Base-by-base conservation (phyloP, 2,329 filamentous ascomycete species). In the Aspergillus eucalypticola region DNA sequence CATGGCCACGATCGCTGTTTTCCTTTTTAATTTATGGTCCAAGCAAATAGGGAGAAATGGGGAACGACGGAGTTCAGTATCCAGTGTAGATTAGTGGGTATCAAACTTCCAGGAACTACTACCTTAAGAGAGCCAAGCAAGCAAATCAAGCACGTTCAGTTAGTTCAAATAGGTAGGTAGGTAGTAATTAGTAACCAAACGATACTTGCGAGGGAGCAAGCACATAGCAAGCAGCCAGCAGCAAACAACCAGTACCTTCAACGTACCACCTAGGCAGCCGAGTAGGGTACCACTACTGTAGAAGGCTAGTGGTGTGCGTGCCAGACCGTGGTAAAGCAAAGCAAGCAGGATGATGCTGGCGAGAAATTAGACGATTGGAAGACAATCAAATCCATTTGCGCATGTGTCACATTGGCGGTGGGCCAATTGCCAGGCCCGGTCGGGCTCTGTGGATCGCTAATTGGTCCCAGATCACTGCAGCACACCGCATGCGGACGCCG, bases 401-500 rank as follows among this genome's bases (percentile, higher is more conserved):
- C 52, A 54, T 39, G 52, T 54, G 52, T 54, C 52, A 54, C 52
- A 54, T 54, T 54, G 52, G 39, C 52, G 38, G 39, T 32, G 52
- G 32, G 50, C 50, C 29, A 52, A 52, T 52, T 17, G 17, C 29
- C 50, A 19, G 46, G 23, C 23, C 27, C 46, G 46, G 46, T 49
- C 27, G 46, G 46, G 46, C 15, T 8, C 6, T 10, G 6, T n/a
- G 5, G 23, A 15, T 6, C 6, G 25, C 25, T 19, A 25, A 49
- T 49, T 49, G 46, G 46, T 15, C 46, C 23, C 23, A 17, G 4
- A 41, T 17, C 58, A 52, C 59, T 61, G 52, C 49, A 32, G 67
- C 52, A 66, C 66, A 64, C 73, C 73, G 73, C 69, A 66, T 73
- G 67, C 66, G 64, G 55, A 52, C 56, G 50, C 39, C 44, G 65